A percentile compares a stretch with the other conserved stretches of the same genome.
Conservation (phyloP, 106 monocot genomes). For the Dendrobium huoshanense region DNA sequence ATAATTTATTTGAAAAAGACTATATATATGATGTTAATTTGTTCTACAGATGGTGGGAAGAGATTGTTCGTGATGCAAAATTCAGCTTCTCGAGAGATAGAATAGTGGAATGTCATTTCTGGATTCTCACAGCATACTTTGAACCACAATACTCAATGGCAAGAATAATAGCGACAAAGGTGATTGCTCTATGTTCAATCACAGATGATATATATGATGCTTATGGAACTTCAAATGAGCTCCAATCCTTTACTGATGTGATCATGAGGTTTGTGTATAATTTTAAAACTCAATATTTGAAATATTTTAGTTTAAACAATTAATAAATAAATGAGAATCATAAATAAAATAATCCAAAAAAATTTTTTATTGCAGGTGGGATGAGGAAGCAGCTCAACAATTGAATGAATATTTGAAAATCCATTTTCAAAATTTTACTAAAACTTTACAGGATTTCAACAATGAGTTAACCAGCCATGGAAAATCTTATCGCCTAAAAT, state of each 20-base stretch:
- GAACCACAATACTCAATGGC: constrained; percentile 9
- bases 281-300: background rate
- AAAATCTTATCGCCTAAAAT: constrained; percentile 1
- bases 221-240: constrained; percentile 20
- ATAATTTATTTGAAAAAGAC: too few relatives aligned
- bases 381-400: background rate
- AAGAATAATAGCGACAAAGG: constrained; percentile 8
- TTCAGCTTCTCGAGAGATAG: constrained; percentile 10
- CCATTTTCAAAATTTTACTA: background rate
- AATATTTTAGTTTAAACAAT: background rate
- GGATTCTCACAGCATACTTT: constrained; percentile 9
- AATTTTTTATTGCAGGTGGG: constrained; percentile 16
- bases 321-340: background rate
- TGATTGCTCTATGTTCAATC: background rate
- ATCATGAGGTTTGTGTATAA: constrained; percentile 11
- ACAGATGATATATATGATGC: constrained; percentile 8
- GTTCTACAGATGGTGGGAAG: constrained; percentile 15
- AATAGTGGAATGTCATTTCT: constrained; percentile 11
- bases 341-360: too few relatives aligned
- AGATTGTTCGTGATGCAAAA: background rate
- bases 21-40: background rate
- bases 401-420: constrained; percentile 10
- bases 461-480: constrained; percentile 5
- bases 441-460: constrained; percentile 5
- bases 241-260: constrained; percentile 6